phyloP scores from a whole-genome alignment of 1,284 basidiomycete species.

The Termitomyces sp. region DNA sequence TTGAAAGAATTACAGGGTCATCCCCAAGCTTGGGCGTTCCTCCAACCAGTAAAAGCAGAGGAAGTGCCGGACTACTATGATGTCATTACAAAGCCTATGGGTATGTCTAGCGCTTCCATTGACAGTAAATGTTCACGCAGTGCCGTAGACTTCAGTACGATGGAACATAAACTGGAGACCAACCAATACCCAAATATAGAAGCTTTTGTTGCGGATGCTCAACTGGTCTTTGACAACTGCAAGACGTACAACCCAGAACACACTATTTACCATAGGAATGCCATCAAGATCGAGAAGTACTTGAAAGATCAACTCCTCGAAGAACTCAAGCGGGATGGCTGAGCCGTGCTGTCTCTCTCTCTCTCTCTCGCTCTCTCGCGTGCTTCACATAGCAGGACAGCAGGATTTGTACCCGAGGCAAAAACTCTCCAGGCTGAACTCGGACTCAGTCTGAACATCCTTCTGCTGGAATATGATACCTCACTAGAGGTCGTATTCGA shows the following conservation, averaged over 20 bases:
- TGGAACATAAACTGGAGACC: constrained; percentile 89
- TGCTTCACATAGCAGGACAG: neutral
- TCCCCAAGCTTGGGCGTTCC: constrained; percentile 86
- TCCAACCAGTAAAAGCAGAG: constrained; percentile 72
- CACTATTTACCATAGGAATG: constrained; percentile 84
- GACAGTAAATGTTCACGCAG: constrained; percentile 2
- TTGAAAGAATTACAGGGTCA: constrained; percentile 82
- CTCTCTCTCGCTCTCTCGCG: neutral
- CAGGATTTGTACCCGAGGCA: neutral
- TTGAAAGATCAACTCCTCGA: constrained; percentile 47
- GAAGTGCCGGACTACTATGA: constrained; percentile 93
- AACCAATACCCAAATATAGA: constrained; percentile 77
- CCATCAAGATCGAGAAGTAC: constrained; percentile 76
- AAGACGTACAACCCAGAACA: constrained; percentile 83
- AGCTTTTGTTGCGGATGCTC: constrained; percentile 76
- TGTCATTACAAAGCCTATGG: constrained; percentile 92
- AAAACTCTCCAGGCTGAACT: neutral
- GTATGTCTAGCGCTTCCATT: constrained; percentile 33
- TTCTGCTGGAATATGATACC: neutral
- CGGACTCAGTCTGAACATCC: neutral
- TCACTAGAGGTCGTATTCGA: neutral
- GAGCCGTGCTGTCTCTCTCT: neutral
- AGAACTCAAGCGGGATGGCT: constrained; percentile 24
- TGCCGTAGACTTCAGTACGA: constrained; percentile 77
- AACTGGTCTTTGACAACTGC: constrained; percentile 91